Evolutionary conservation across 2,329 filamentous ascomycete genomes (phyloP).

Genomic region (Chrysosporium queenslandicum): DNA sequence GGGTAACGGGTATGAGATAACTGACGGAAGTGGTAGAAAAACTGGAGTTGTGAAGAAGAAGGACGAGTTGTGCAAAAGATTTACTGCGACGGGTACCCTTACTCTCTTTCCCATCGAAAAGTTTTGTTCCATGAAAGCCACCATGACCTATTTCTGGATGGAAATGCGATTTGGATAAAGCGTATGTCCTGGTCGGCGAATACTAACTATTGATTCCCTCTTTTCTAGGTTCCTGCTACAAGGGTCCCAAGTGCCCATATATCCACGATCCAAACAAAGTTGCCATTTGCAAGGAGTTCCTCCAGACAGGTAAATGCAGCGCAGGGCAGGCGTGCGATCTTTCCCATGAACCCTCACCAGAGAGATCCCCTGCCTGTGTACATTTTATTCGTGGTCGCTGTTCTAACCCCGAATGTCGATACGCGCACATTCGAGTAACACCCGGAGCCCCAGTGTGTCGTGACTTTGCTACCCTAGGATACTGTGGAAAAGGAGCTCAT

Average conservation of each 20-base stretch:
- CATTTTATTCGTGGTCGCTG: constrained; percentile 87
- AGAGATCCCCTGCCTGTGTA: constrained; percentile 78
- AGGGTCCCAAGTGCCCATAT: constrained; percentile 69
- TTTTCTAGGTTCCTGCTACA: constrained; percentile 66
- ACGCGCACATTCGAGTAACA: constrained; percentile 72
- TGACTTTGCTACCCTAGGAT: constrained; percentile 75
- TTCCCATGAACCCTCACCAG: constrained; percentile 72
- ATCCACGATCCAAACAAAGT: constrained; percentile 78
- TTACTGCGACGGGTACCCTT: constrained; percentile 46
- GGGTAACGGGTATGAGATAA: neutral
- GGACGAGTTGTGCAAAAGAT: constrained; percentile 61
- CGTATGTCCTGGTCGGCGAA: constrained; percentile 15
- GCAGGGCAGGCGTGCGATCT: constrained; percentile 75
- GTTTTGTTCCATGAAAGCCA: constrained; percentile 1
- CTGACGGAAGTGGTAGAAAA: constrained; percentile 24
- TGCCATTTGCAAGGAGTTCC: constrained; percentile 78
- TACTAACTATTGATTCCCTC: constrained; percentile 22
- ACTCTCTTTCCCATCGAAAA: constrained; percentile 23
- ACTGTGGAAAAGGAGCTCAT: constrained; percentile 68
- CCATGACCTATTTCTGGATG: neutral
- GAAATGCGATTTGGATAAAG: constrained; percentile 7
- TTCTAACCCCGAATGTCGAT: constrained; percentile 74
- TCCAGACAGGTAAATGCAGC: constrained; percentile 68
- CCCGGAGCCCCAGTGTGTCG: constrained; percentile 71
- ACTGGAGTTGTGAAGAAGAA: constrained; percentile 54